Conservation (phyloP, 2,329 filamentous ascomycete species). For the Arthrobotrys megalospora region DNA sequence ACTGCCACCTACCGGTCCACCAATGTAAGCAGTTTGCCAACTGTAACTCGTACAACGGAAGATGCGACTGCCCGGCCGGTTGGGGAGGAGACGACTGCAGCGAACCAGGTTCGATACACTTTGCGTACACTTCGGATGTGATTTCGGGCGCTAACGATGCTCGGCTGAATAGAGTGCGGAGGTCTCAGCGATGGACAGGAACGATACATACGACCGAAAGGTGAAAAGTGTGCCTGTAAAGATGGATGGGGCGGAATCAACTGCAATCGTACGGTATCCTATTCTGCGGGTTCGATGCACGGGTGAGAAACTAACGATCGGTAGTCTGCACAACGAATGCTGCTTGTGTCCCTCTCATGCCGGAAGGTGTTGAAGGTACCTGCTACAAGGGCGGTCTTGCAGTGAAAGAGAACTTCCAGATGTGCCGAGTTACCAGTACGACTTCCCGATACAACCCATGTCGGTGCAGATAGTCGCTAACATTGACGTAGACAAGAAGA, state of each 20-base stretch:
- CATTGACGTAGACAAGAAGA: slow-evolving; percentile 77
- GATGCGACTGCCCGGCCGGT: slow-evolving; percentile 91
- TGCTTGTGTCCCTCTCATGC: slow-evolving; percentile 90
- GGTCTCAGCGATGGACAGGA: slow-evolving; percentile 83
- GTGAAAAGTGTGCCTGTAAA: slow-evolving; percentile 83
- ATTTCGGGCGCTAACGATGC: slow-evolving; percentile 15
- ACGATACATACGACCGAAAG: slow-evolving; percentile 78
- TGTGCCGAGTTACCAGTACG: slow-evolving; percentile 89
- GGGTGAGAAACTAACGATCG: slow-evolving; percentile 4
- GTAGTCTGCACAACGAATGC: slow-evolving; percentile 83
- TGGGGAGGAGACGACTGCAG: slow-evolving; percentile 96
- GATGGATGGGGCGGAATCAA: slow-evolving; percentile 97
- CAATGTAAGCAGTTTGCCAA: slow-evolving; percentile 90
- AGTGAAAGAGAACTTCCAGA: slow-evolving; percentile 95
- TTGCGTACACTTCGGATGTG: not conserved
- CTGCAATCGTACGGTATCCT: slow-evolving; percentile 76
- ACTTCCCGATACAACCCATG: not conserved
- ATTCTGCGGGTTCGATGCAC: not conserved
- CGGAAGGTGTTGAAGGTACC: slow-evolving; percentile 82
- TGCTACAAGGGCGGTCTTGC: slow-evolving; percentile 94
- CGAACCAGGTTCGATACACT: slow-evolving; percentile 75
- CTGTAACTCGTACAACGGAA: slow-evolving; percentile 90
- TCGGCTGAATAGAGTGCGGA: slow-evolving; percentile 77
- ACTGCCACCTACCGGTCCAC: slow-evolving; percentile 94
- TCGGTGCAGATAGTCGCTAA: slow-evolving; percentile 7